Conservation (phyloP, 1,284 basidiomycete genomes). For the Irpex lacteus region DNA sequence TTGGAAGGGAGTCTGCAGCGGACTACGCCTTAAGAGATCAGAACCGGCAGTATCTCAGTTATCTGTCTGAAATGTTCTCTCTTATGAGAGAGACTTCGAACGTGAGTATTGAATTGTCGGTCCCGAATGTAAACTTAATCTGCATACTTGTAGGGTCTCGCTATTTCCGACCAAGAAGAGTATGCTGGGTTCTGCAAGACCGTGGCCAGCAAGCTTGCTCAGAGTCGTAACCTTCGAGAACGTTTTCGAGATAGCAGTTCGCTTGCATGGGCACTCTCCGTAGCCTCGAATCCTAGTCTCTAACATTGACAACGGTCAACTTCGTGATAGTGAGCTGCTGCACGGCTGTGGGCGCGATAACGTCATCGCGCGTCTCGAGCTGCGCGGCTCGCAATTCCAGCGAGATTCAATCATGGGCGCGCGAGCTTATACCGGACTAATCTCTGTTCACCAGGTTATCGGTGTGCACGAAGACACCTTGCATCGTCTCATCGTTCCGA, state of each 20-base stretch:
- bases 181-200: background rate
- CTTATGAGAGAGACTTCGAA: conserved; percentile 24
- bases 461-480: background rate
- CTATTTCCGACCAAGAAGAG: background rate
- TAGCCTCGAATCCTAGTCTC: background rate
- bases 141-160: background rate
- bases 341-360: no score
- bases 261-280: background rate
- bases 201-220: background rate
- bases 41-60: conserved; percentile 22
- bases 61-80: conserved; percentile 20
- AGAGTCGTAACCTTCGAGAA: background rate
- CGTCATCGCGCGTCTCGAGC: no score
- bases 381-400: background rate
- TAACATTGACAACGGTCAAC: no score
- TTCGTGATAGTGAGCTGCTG: no score
- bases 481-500: background rate
- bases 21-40: conserved; percentile 9
- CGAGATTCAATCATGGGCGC: background rate
- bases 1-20: conserved; percentile 11
- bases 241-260: background rate
- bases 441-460: background rate
- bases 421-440: background rate
- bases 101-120: conserved; percentile 11
- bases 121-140: background rate